Conservation (phyloP, 768 basidiomycete genomes). For the Strobilomyces dryophilus region DNA sequence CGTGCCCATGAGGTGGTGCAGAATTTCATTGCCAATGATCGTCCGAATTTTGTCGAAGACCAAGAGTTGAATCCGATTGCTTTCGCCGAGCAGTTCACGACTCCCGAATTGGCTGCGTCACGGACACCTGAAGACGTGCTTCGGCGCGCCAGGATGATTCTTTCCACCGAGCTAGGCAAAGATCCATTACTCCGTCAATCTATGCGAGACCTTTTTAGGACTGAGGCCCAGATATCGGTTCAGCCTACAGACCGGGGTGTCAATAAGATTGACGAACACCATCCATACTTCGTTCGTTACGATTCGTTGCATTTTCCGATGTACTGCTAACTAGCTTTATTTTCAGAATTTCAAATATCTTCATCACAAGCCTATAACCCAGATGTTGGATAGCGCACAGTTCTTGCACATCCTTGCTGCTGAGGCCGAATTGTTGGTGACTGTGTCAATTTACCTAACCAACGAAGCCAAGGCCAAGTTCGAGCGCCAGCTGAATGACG, state of each 20-base stretch:
- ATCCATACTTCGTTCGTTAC: constrained; percentile 62
- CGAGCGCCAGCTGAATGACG: constrained; percentile 70
- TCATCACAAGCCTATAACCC: constrained; percentile 64
- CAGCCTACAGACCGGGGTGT: constrained; percentile 85
- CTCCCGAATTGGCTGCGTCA: constrained; percentile 57
- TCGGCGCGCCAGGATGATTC: constrained; percentile 71
- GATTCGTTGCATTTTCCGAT: neutral
- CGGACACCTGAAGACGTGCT: constrained; percentile 65
- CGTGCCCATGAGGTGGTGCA: constrained; percentile 78
- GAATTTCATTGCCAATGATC: constrained; percentile 64
- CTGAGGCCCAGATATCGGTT: constrained; percentile 72
- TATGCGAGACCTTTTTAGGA: constrained; percentile 71
- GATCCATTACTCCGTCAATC: constrained; percentile 83
- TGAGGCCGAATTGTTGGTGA: constrained; percentile 85
- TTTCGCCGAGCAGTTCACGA: constrained; percentile 83
- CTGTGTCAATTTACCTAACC: constrained; percentile 64
- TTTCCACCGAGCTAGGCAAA: constrained; percentile 87
- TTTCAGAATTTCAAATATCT: constrained; percentile 93
- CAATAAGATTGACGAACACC: constrained; percentile 69
- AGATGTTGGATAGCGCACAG: constrained; percentile 69
- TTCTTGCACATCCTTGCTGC: constrained; percentile 90
- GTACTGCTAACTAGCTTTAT: constrained; percentile 3
- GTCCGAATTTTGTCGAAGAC: constrained; percentile 72
- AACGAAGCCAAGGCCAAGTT: constrained; percentile 60
- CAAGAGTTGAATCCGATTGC: constrained; percentile 73